Base-by-base conservation (phyloP, 2,329 filamentous ascomycete species). In the Periconia sp. region DNA sequence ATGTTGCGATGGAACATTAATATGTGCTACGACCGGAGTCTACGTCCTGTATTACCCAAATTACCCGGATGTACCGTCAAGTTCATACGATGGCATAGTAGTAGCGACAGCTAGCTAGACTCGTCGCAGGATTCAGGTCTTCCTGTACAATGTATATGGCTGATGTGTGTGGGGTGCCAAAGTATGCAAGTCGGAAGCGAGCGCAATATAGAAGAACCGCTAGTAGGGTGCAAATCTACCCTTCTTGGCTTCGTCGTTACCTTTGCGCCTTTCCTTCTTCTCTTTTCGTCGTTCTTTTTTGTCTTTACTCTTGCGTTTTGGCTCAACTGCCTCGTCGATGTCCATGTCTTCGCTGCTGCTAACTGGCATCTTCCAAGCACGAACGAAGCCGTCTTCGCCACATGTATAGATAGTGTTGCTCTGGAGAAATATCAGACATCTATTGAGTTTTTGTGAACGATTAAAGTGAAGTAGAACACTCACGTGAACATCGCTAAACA, bases 371-470 rank as follows among this genome's bases (percentile, higher is more conserved):
- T 64, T 68, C 76, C 76, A 78, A 1, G 71, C 65, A 34, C 70
- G 69, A 21, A 78, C 63, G 5, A 59, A 59, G 7, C 75, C 73
- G 49, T 79, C 76, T 58, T 79, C 76, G n/a, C 76, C 76, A 48
- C 73, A 76, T 11, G 70, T 78, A 48, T 72, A 73, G n/a, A 71
- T 67, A 18, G 59, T 69, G 13, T 54, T 50, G 15, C 56, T 63
- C 65, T 69, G 37, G 54, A 28, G 33, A n/a, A 19, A 23, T 11
- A 10, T 36, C n/a, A 32, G n/a, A 12, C 2, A 30, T n/a, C n/a
- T n/a, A n/a, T n/a, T n/a, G n/a, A n/a, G n/a, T n/a, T n/a, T n/a
- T n/a, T n/a, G n/a, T n/a, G n/a, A n/a, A n/a, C n/a, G n/a, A n/a
- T n/a, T n/a, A n/a, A n/a, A n/a, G 22, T 24, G 30, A 30, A n/a